Conservation (phyloP, 495 filamentous ascomycete species). For the Penicillium fimorum region DNA sequence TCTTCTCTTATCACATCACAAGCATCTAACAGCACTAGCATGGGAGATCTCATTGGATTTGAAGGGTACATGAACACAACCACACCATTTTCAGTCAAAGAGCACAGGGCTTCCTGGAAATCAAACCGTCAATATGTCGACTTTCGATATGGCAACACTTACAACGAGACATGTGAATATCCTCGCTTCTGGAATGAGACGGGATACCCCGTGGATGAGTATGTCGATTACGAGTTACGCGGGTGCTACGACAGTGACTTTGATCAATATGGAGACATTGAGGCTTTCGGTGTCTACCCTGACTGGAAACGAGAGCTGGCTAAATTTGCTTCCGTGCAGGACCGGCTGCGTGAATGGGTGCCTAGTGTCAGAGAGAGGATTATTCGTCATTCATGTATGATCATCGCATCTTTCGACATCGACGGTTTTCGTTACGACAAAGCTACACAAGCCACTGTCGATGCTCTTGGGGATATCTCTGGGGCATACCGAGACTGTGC, state of each 20-base stretch:
- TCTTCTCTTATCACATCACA: not conserved
- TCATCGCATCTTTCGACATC: conserved; percentile 62
- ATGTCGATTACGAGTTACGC: conserved; percentile 44
- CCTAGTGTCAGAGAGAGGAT: conserved; percentile 59
- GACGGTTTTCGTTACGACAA: conserved; percentile 72
- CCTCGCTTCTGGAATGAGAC: conserved; percentile 67
- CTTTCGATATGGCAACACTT: conserved; percentile 59
- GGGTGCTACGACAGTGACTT: conserved; percentile 72
- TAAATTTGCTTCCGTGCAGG: conserved; percentile 74
- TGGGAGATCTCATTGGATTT: conserved; percentile 70
- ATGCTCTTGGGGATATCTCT: conserved; percentile 59
- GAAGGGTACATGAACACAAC: conserved; percentile 63
- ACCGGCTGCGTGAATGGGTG: conserved; percentile 70
- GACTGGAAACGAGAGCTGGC: conserved; percentile 68
- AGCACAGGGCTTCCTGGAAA: conserved; percentile 62
- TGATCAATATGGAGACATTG: conserved; percentile 67
- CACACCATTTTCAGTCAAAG: conserved; percentile 57
- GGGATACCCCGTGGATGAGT: conserved; percentile 51
- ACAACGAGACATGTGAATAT: conserved; percentile 59
- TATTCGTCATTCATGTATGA: conserved; percentile 64
- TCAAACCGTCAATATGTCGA: conserved; percentile 58
- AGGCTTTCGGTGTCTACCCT: conserved; percentile 66
- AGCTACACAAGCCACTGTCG: conserved; percentile 63
- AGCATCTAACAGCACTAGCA: conserved; percentile 27
- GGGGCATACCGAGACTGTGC: conserved; percentile 57